Percentiles rank a stretch among this genome's conserved stretches.
These are phyloP conservation scores for Gynostemma pentaphyllum DNA, from an alignment of 306 rosid genomes.

Conservation along the genomic window DNA sequence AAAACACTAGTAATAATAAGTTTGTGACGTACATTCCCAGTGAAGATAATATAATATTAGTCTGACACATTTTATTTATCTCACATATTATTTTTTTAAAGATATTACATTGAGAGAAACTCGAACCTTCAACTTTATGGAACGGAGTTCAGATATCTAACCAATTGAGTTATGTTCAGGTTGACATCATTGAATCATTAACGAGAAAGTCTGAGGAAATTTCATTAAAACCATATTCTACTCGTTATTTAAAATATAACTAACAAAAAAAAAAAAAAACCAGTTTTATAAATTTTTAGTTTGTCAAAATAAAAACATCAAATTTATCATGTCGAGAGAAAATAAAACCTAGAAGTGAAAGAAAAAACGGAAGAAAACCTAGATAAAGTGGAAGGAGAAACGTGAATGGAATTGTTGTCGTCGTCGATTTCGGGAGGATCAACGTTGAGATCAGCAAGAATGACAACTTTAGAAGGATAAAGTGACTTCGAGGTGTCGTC, in stretches of 20 bases:
- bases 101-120: too few relatives aligned
- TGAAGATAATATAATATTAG: not conserved
- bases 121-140: too few relatives aligned
- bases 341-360: too few relatives aligned
- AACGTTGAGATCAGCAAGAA: slow-evolving; percentile 75
- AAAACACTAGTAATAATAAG: not conserved
- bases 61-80: not conserved
- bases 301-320: not conserved
- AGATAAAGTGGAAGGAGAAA: slow-evolving; percentile 29
- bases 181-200: not conserved
- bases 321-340: too few relatives aligned
- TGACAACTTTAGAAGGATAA: slow-evolving; percentile 33
- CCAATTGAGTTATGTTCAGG: too few relatives aligned
- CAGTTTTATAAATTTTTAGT: not conserved
- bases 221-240: not conserved
- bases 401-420: slow-evolving; percentile 27
- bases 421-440: slow-evolving; percentile 66
- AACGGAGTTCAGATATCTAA: too few relatives aligned
- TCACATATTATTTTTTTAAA: too few relatives aligned
- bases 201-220: not conserved
- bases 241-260: not conserved
- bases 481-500: slow-evolving; percentile 18
- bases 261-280: not conserved
- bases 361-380: slow-evolving; percentile 18
- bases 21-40: not conserved